A percentile compares a stretch with the other conserved stretches of the same genome.
Conservation (phyloP, 805 yeast species). For the Saccharomycopsis lassenensis region DNA sequence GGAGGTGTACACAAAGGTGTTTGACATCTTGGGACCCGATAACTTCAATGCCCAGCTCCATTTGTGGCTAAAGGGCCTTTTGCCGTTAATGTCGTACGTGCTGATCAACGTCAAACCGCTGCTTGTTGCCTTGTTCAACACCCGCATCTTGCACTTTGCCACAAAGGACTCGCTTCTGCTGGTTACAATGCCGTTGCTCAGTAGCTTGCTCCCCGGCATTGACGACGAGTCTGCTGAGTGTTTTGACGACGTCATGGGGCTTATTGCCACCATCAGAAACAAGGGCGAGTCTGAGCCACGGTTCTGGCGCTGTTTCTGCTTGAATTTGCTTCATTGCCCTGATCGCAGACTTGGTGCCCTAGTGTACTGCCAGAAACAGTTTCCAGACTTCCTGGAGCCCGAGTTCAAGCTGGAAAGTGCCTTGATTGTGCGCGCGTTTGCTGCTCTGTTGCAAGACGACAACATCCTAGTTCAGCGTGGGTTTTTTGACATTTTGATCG, state of each 20-base stretch:
- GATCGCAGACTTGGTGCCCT: constrained; percentile 80
- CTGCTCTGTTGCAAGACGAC: constrained; percentile 56
- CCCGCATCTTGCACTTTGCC: constrained; percentile 43
- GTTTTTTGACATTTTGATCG: constrained; percentile 66
- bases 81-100: constrained; percentile 82
- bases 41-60: constrained; percentile 44
- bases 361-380: constrained; percentile 53
- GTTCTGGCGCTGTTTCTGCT: constrained; percentile 79
- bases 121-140: constrained; percentile 50
- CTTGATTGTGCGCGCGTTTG: constrained; percentile 60
- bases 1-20: constrained; percentile 62
- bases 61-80: constrained; percentile 86
- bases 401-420: constrained; percentile 74
- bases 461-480: constrained; percentile 75
- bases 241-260: constrained; percentile 45
- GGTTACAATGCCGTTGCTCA: constrained; percentile 56
- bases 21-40: constrained; percentile 48
- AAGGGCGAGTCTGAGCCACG: constrained; percentile 55
- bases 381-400: constrained; percentile 55
- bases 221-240: constrained; percentile 90
- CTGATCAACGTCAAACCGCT: constrained; percentile 81
- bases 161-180: constrained; percentile 37
- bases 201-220: constrained; percentile 73
- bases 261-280: constrained; percentile 49
- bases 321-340: constrained; percentile 64